Conservation (phyloP, 139 green algal genomes). For the Trebouxia sp. region DNA sequence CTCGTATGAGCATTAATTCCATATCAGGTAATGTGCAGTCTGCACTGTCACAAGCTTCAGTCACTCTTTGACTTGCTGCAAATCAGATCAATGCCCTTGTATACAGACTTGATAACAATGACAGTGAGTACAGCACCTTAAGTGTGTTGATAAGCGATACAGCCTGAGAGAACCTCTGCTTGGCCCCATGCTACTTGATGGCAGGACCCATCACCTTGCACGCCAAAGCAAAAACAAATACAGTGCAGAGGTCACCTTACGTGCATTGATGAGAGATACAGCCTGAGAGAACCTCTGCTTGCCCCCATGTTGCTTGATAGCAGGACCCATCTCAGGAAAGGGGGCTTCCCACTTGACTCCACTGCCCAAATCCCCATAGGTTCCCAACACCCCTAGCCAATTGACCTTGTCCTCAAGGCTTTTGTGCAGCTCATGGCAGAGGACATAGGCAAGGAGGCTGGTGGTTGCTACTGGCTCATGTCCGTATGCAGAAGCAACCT, state of each 20-base stretch:
- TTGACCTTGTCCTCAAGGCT: constrained; percentile 6
- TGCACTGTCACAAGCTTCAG: too few species aligned
- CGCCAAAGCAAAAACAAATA: too few species aligned
- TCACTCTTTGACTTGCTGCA: too few species aligned
- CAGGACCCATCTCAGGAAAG: constrained; percentile 21
- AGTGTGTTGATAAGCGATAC: background rate
- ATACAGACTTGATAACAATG: too few species aligned
- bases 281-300: constrained; percentile 23
- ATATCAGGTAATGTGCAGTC: too few species aligned
- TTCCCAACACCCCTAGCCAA: constrained; percentile 25
- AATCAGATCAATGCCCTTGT: too few species aligned
- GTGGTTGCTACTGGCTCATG: constrained; percentile 32
- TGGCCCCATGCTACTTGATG: background rate
- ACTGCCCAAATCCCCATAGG: constrained; percentile 29
- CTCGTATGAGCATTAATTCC: too few species aligned
- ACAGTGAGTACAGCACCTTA: background rate
- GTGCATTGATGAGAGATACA: constrained; percentile 27
- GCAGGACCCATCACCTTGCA: background rate
- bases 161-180: background rate
- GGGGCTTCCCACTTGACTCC: constrained; percentile 22
- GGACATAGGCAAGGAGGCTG: constrained; percentile 28
- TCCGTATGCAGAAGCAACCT: constrained; percentile 27
- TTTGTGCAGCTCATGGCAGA: constrained; percentile 14
- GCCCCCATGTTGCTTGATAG: constrained; percentile 5
- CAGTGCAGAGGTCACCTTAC: background rate